These are phyloP conservation scores for Micractinium conductrix DNA, from an alignment of 139 green algal genomes.

Conservation along the genomic window DNA sequence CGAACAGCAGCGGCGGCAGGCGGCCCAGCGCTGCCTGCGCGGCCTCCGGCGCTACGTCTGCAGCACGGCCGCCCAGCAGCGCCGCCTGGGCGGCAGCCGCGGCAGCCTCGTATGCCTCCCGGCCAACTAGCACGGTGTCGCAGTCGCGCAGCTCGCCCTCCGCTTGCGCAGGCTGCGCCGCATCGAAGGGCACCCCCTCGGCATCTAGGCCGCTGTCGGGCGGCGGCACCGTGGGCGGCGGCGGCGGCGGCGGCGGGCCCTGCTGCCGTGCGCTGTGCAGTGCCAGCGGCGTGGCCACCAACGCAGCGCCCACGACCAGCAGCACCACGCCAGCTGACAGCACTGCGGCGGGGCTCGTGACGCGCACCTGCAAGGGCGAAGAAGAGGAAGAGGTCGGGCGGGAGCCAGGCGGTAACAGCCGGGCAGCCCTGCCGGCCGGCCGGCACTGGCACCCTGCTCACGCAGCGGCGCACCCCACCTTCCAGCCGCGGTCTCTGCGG, in stretches of 20 bases:
- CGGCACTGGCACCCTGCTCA: too few relatives aligned
- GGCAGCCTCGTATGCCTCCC: not conserved
- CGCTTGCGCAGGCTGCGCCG: not conserved
- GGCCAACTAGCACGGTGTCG: not conserved
- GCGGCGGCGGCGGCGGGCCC: not conserved
- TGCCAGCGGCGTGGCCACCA: conserved; percentile 20
- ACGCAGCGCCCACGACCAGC: conserved; percentile 6
- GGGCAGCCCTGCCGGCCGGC: too few relatives aligned
- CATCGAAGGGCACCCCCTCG: conserved; percentile 16
- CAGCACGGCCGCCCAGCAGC: not conserved
- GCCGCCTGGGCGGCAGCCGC: conserved; percentile 18
- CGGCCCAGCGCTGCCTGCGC: not conserved
- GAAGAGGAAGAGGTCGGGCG: too few relatives aligned
- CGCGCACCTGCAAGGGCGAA: not conserved
- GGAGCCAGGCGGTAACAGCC: too few relatives aligned
- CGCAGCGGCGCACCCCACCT: not conserved
- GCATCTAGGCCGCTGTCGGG: not conserved
- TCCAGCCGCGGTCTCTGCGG: too few relatives aligned
- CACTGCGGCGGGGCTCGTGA: not conserved
- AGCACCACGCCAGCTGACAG: not conserved
- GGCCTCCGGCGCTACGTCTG: not conserved
- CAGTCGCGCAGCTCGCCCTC: conserved; percentile 29
- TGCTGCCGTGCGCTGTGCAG: not conserved
- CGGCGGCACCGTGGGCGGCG: not conserved
- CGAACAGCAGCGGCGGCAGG: conserved; percentile 32